Evolutionary conservation across 2,329 filamentous ascomycete genomes (phyloP).

Genomic region (Aureobasidium sp.): DNA sequence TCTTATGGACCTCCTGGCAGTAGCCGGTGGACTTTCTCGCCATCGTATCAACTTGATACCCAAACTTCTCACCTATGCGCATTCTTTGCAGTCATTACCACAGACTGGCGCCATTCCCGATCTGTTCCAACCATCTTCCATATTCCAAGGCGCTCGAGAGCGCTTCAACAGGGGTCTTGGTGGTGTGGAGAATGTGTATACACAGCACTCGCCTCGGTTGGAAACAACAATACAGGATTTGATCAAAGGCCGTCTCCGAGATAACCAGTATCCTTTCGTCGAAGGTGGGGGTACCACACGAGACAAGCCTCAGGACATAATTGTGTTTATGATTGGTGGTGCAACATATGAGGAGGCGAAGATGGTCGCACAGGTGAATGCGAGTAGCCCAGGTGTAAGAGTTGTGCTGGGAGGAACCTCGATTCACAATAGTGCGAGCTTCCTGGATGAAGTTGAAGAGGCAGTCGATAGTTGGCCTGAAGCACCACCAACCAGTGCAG

Average conservation of each 20-base stretch:
- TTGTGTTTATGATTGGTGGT: conserved; percentile 90
- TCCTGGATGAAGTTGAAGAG: conserved; percentile 86
- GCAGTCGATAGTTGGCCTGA: conserved; percentile 82
- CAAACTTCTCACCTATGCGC: conserved; percentile 76
- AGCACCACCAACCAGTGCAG: conserved; percentile 48
- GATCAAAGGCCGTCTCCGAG: conserved; percentile 80
- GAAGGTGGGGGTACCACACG: conserved; percentile 78
- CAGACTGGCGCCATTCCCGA: conserved; percentile 73
- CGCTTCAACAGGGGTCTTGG: conserved; percentile 84
- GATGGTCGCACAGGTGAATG: conserved; percentile 90
- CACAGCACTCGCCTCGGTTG: conserved; percentile 84
- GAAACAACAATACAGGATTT: conserved; percentile 84
- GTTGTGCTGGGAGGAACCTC: conserved; percentile 84
- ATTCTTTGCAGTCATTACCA: conserved; percentile 62
- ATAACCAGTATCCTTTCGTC: conserved; percentile 86
- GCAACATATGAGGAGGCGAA: conserved; percentile 96
- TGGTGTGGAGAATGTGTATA: conserved; percentile 98
- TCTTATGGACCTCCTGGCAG: conserved; percentile 75
- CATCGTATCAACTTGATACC: conserved; percentile 70
- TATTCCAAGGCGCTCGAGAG: conserved; percentile 80
- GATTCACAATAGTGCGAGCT: conserved; percentile 79
- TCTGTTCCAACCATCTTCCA: conserved; percentile 82
- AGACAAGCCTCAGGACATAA: conserved; percentile 93
- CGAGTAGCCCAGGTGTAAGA: conserved; percentile 78
- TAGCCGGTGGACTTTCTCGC: conserved; percentile 70